A percentile compares a stretch with the other conserved stretches of the same genome.
phyloP scores from a whole-genome alignment of 2,329 filamentous ascomycete genomes.

The Microdochium paspali region DNA sequence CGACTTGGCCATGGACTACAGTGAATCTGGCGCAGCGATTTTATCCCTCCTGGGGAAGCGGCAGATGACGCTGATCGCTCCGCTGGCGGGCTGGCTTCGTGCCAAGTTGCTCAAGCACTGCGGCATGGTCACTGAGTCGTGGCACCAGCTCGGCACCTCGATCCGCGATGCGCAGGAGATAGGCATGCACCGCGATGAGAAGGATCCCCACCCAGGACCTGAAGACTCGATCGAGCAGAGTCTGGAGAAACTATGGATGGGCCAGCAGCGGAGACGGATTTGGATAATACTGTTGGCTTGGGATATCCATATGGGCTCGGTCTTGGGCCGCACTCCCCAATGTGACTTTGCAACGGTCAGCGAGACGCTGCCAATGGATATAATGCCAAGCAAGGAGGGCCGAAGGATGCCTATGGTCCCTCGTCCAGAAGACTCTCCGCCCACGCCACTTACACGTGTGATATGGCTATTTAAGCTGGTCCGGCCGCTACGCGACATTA shows the following conservation, averaged over 20 bases:
- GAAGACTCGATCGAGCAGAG: constrained; percentile 34
- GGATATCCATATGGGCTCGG: constrained; percentile 43
- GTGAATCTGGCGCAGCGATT: constrained; percentile 45
- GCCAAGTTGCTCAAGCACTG: constrained; percentile 49
- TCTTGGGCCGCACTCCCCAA: constrained; percentile 46
- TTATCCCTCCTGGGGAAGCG: constrained; percentile 46
- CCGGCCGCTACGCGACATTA: constrained; percentile 40
- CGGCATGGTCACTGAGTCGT: constrained; percentile 50
- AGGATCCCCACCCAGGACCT: constrained; percentile 38
- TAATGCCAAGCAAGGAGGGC: constrained; percentile 34
- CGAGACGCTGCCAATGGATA: constrained; percentile 44
- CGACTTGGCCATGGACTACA: constrained; percentile 51
- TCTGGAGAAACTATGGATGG: constrained; percentile 47
- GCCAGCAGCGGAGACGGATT: constrained; percentile 43
- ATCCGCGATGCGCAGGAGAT: constrained; percentile 56
- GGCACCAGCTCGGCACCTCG: constrained; percentile 45
- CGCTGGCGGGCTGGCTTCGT: constrained; percentile 47
- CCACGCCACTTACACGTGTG: constrained; percentile 44
- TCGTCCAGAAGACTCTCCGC: constrained; percentile 40
- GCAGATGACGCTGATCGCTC: constrained; percentile 43
- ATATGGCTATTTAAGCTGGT: constrained; percentile 41
- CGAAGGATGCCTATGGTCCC: constrained; percentile 36
- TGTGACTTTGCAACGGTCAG: constrained; percentile 38
- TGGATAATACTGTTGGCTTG: constrained; percentile 46
- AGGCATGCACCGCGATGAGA: constrained; percentile 44